These are phyloP conservation scores for Fusarium haematococcum DNA, from an alignment of 2,329 filamentous ascomycete species.

Conservation along the genomic window DNA sequence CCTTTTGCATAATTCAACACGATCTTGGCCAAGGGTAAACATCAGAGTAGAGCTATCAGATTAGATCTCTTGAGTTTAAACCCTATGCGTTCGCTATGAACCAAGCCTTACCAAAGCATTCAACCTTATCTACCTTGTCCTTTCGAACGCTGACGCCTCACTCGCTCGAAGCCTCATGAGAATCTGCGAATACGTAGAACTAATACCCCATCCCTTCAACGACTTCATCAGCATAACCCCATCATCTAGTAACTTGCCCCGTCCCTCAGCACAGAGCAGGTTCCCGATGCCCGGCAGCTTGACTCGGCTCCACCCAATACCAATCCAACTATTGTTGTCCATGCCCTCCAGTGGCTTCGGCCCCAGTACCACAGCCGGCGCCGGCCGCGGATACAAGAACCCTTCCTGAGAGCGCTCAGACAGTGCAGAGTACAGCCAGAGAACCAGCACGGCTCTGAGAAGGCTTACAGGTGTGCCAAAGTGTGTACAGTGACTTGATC, in stretches of 20 bases:
- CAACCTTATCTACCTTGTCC: neutral
- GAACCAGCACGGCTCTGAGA: neutral
- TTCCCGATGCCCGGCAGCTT: slow-evolving; percentile 4
- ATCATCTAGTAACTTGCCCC: neutral
- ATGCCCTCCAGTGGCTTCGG: slow-evolving; percentile 3
- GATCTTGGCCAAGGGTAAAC: neutral
- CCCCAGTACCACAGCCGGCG: slow-evolving; percentile 3
- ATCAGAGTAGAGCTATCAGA: neutral
- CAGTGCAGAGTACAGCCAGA: slow-evolving; percentile 11
- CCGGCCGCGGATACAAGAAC: neutral
- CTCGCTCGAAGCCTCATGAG: neutral
- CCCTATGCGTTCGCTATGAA: neutral
- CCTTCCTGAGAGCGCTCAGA: neutral
- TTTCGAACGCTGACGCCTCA: neutral
- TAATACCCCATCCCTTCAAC: slow-evolving; percentile 5
- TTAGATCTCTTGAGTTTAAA: neutral
- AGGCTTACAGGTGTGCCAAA: slow-evolving; percentile 4
- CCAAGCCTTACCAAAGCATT: neutral
- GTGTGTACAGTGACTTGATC: slow-evolving; percentile 11
- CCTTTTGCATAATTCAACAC: neutral
- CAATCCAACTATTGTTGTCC: slow-evolving; percentile 2
- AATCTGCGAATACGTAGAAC: slow-evolving; percentile 6
- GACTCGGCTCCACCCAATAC: slow-evolving; percentile 11
- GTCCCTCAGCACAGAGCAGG: neutral
- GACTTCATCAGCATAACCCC: slow-evolving; percentile 8